Evolutionary conservation across 257 asterid genomes (phyloP), one percentile per base, ranked within the genome.

Genomic region (Solanum tacnaense): DNA sequence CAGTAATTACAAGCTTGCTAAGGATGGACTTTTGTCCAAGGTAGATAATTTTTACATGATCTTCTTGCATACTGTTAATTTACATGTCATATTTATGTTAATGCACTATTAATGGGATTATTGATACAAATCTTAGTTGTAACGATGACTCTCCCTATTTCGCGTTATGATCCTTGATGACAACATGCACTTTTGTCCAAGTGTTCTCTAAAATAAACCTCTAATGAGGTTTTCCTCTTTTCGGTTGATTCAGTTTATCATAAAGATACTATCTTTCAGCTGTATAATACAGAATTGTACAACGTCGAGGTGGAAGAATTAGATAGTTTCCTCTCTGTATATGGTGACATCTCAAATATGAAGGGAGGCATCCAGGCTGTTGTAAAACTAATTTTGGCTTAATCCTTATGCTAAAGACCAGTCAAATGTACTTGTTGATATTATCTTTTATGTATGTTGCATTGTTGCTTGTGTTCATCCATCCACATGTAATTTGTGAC

Each of bases 1-100:
- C 73, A 97, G 98, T 94, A 97, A 97, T 90, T 97, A 97, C 93
- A 97, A 94, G 94, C 95, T 95, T 86, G 94, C 92, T 34, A 97
- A 94, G 91, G 99, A 96, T 85, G 90, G 91, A 10, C 88, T 97
- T 87, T 89, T 97, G 90, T 93, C 99, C 36, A 97, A 96, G 99
- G 99, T 97, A 94, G 73, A 41, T 73, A 29, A 84, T n/a, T 81
- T 41, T 46, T 81, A 81, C 41, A 29, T 81, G 27, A 49, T 49
- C 20, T 9, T 82, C 31, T 29, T 27, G 85, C 16, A 29, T 81
- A 9, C 18, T 81, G 27, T 81, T 82, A 67, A 82, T 49, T 36
- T 82, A 18, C 79, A 9, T 72, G 78, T 9, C 13, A 1, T 32
- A 16, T 72, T 32, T 72, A 70, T 70, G 38, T 70, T 70, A 70